phyloP scores from a whole-genome alignment of 768 basidiomycete species.

The Kwoniella newhampshirensis region DNA sequence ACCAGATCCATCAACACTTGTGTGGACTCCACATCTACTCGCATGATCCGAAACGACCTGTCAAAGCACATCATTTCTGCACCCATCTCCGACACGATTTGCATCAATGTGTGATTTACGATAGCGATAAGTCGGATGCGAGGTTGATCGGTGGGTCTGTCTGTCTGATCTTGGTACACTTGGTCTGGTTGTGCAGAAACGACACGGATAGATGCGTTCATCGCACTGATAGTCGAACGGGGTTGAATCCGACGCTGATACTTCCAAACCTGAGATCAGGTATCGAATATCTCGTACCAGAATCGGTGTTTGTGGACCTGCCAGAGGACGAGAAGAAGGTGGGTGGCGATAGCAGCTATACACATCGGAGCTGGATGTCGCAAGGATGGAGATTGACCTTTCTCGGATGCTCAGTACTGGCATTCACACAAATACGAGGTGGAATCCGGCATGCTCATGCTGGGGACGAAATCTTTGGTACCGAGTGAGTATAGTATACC shows the following conservation, averaged over 20 bases:
- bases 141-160: slow-evolving; percentile 56
- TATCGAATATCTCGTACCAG: slow-evolving; percentile 60
- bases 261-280: slow-evolving; percentile 27
- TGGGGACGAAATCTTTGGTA: slow-evolving; percentile 42
- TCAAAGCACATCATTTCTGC: slow-evolving; percentile 59
- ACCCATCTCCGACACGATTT: slow-evolving; percentile 55
- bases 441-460: slow-evolving; percentile 44
- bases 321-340: slow-evolving; percentile 57
- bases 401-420: slow-evolving; percentile 57
- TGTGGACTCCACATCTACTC: slow-evolving; percentile 47
- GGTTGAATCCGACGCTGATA: too few species aligned
- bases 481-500: slow-evolving; percentile 32
- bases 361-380: too few species aligned
- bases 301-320: slow-evolving; percentile 57
- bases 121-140: slow-evolving; percentile 57
- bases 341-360: background rate
- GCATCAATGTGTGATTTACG: slow-evolving; percentile 59
- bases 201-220: too few species aligned
- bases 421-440: slow-evolving; percentile 58
- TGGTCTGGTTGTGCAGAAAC: too few species aligned
- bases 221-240: too few species aligned
- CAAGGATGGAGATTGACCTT: too few species aligned
- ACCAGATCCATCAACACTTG: slow-evolving; percentile 47
- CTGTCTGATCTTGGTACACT: slow-evolving; percentile 14
- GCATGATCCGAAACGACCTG: slow-evolving; percentile 47